Percentiles rank a stretch among this genome's conserved stretches.
phyloP scores from a whole-genome alignment of 139 green algal genomes.

The Closterium sp. region DNA sequence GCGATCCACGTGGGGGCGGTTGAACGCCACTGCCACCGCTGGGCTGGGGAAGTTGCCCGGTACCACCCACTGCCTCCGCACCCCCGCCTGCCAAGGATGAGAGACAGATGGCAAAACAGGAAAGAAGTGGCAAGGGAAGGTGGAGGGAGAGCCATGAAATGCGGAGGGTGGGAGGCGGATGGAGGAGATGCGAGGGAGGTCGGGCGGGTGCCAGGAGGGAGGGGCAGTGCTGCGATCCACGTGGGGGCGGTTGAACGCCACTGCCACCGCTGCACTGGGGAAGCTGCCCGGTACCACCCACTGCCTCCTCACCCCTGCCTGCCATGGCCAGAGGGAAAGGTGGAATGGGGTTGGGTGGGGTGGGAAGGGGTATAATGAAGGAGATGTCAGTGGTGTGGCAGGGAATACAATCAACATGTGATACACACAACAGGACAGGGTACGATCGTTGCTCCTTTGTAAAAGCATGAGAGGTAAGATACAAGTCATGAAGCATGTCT shows the following conservation, averaged over 20 bases:
- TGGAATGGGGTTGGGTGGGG: no score
- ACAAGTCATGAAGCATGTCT: not conserved
- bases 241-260: constrained; percentile 36
- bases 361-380: not conserved
- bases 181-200: constrained; percentile 14
- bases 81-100: constrained; percentile 1
- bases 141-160: no score
- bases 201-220: constrained; percentile 32
- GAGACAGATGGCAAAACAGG: no score
- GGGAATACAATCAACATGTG: no score
- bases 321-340: not conserved
- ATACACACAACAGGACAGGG: no score
- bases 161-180: no score
- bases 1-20: constrained; percentile 40
- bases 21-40: constrained; percentile 41
- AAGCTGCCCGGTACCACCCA: constrained; percentile 49
- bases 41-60: constrained; percentile 41
- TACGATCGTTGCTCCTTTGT: no score
- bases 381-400: no score
- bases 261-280: constrained; percentile 37
- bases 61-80: constrained; percentile 48
- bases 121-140: no score
- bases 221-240: constrained; percentile 31
- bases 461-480: not conserved
- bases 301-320: constrained; percentile 30